phyloP scores from a whole-genome alignment of 1,284 basidiomycete species.

The Crepidotus sp. region DNA sequence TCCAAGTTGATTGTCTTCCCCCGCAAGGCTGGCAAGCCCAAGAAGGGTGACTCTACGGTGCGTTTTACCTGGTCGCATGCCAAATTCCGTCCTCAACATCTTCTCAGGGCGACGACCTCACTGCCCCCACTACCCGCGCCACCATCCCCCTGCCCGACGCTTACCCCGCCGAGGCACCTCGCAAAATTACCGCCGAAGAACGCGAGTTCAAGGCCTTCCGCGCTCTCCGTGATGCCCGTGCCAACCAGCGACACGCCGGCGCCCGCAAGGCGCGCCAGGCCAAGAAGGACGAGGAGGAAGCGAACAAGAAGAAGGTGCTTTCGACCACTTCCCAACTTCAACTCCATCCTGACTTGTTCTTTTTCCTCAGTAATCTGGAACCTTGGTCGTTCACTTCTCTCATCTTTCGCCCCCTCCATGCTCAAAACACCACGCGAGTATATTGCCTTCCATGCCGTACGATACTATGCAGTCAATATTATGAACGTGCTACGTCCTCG shows the following conservation, averaged over 20 bases:
- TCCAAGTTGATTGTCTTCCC: constrained; percentile 86
- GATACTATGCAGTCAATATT: constrained; percentile 17
- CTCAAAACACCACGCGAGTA: constrained; percentile 24
- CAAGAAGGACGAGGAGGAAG: constrained; percentile 91
- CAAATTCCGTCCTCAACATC: constrained; percentile 9
- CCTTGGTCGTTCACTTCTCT: background rate
- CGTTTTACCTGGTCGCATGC: constrained; percentile 26
- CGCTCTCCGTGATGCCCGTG: constrained; percentile 83
- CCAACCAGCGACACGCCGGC: constrained; percentile 82
- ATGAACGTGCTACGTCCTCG: constrained; percentile 10
- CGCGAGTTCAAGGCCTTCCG: constrained; percentile 84
- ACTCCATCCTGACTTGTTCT: background rate
- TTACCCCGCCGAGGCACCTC: constrained; percentile 75
- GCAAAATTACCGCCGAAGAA: constrained; percentile 91
- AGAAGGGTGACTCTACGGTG: constrained; percentile 88
- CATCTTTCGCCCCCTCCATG: constrained; percentile 1
- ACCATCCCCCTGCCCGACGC: constrained; percentile 63
- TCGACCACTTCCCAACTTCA: background rate
- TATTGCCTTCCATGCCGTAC: constrained; percentile 17
- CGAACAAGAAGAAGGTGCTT: constrained; percentile 74
- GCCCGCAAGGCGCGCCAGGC: constrained; percentile 72
- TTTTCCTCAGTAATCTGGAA: constrained; percentile 6
- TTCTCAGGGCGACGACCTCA: constrained; percentile 75
- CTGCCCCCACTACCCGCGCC: constrained; percentile 68
- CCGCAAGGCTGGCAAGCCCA: constrained; percentile 90